These are phyloP conservation scores for Fusarium palustre DNA, from an alignment of 2,329 filamentous ascomycete genomes.

Conservation along the genomic window DNA sequence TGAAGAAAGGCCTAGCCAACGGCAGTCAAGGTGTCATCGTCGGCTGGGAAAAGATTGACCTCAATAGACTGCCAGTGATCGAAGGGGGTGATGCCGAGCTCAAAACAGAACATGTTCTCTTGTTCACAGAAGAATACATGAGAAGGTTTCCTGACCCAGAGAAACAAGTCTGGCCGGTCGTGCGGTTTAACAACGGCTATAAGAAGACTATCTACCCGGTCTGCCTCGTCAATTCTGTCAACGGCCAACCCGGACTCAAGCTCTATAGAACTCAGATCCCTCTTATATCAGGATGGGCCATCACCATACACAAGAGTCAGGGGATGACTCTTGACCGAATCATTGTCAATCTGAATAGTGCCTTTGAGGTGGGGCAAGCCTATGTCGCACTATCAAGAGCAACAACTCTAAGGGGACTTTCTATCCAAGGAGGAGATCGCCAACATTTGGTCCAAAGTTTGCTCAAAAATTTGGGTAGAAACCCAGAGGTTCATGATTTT, in stretches of 20 bases:
- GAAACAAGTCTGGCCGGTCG: conserved; percentile 43
- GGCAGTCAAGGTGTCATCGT: conserved; percentile 46
- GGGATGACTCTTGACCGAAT: conserved; percentile 69
- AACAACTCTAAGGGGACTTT: conserved; percentile 2
- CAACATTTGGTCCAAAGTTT: too few relatives aligned
- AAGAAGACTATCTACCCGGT: conserved; percentile 62
- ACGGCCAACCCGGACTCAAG: conserved; percentile 54
- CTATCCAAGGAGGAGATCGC: conserved; percentile 15
- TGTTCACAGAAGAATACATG: background rate
- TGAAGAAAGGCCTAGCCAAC: conserved; percentile 30
- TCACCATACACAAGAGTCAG: conserved; percentile 73
- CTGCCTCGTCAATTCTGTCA: conserved; percentile 61
- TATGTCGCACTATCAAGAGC: background rate
- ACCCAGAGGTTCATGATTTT: conserved; percentile 20
- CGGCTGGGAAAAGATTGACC: conserved; percentile 30
- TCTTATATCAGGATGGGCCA: conserved; percentile 69
- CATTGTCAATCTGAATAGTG: background rate
- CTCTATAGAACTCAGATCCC: conserved; percentile 71
- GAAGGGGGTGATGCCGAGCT: background rate
- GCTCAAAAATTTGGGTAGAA: background rate
- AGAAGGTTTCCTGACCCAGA: rapidly evolving
- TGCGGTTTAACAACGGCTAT: conserved; percentile 63
- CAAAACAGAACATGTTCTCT: background rate
- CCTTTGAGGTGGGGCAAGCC: background rate
- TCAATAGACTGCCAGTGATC: background rate